These are phyloP conservation scores for Borovskyia barvae DNA, from an alignment of 208 protist genomes.

Conservation along the genomic window DNA sequence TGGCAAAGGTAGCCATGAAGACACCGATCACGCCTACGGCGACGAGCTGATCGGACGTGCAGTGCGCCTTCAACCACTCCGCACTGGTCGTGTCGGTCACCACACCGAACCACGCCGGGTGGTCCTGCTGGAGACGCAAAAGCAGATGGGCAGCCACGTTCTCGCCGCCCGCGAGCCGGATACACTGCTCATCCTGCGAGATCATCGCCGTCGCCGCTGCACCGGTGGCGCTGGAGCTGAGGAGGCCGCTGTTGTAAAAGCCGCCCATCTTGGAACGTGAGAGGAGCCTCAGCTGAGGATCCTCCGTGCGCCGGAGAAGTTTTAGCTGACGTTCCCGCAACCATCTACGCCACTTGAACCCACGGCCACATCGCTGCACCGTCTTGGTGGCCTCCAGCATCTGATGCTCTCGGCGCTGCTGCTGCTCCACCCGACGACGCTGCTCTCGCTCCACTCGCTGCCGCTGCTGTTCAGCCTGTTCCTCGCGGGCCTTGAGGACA, in stretches of 20 bases:
- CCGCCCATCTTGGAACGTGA: constrained; percentile 3
- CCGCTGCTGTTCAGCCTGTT: constrained; percentile 18
- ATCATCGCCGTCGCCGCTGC: not conserved
- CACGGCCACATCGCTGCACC: constrained; percentile 57
- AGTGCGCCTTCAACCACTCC: not conserved
- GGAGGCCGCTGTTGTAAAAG: not conserved
- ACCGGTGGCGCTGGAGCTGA: not conserved
- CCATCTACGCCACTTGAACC: constrained; percentile 34
- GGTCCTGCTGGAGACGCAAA: constrained; percentile 21
- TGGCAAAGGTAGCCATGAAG: constrained; percentile 34
- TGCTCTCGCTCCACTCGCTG: constrained; percentile 14
- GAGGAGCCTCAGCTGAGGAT: constrained; percentile 24
- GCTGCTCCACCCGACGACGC: constrained; percentile 31
- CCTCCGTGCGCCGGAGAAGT: constrained; percentile 9
- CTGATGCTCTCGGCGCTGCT: constrained; percentile 30
- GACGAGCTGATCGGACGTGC: constrained; percentile 6
- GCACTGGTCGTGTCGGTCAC: constrained; percentile 10
- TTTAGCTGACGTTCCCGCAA: constrained; percentile 21
- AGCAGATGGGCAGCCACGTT: constrained; percentile 24
- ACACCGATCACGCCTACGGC: constrained; percentile 23
- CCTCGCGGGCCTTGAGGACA: constrained; percentile 24
- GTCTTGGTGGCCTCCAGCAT: constrained; percentile 37
- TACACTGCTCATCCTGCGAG: constrained; percentile 10
- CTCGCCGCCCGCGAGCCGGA: constrained; percentile 10
- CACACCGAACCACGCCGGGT: constrained; percentile 42